These are phyloP conservation scores for Dothideomycetes sp. DNA, from an alignment of 2,329 filamentous ascomycete species.

Conservation along the genomic window DNA sequence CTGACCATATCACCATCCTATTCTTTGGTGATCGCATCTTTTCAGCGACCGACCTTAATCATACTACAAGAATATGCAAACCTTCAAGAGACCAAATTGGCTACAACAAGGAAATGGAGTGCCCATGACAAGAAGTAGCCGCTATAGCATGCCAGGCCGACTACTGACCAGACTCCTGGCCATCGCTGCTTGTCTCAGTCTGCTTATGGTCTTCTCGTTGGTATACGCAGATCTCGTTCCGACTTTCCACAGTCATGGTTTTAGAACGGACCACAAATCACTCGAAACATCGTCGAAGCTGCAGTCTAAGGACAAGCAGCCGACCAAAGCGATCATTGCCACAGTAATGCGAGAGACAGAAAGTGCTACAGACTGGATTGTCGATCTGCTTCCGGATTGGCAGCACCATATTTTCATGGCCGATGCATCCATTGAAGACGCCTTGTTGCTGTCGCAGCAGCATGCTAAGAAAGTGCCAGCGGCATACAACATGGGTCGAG, in stretches of 20 bases:
- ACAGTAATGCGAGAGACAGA: background rate
- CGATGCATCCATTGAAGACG: background rate
- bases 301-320: background rate
- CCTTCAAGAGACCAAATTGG: too few relatives aligned
- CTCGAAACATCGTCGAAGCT: background rate
- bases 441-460: background rate
- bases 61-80: too few relatives aligned
- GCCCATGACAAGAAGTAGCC: too few relatives aligned
- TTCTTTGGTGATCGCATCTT: too few relatives aligned
- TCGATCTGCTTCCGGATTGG: background rate
- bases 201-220: background rate
- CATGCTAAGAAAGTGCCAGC: background rate
- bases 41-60: too few relatives aligned
- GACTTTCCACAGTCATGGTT: background rate
- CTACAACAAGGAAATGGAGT: too few relatives aligned
- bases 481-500: background rate
- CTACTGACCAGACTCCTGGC: too few relatives aligned
- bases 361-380: background rate
- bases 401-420: background rate
- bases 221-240: background rate
- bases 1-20: too few relatives aligned
- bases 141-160: too few relatives aligned
- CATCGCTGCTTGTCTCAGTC: too few relatives aligned
- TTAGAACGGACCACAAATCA: background rate
- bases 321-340: background rate